Evolutionary conservation across 345 rosid genomes (phyloP).

Genomic region (Capsella bursapastoris): DNA sequence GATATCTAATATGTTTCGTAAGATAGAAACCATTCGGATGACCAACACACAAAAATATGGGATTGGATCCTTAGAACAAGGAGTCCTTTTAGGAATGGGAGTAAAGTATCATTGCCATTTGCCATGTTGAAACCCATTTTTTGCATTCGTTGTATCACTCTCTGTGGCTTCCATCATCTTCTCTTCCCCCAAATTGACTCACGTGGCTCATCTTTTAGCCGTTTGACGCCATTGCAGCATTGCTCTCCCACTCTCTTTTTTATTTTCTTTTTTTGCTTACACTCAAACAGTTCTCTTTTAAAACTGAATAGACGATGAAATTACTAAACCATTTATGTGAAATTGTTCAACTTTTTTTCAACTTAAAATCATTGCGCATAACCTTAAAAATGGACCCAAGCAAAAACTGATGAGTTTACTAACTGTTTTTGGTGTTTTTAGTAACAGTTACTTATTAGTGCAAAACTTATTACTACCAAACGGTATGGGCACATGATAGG

Average conservation of each 20-base stretch:
- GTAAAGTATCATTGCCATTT: background rate
- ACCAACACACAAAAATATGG: background rate
- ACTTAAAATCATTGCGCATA: background rate
- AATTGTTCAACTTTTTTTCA: background rate
- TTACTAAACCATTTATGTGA: background rate
- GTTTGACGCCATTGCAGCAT: constrained; percentile 33
- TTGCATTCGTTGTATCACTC: background rate
- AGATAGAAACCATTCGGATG: background rate
- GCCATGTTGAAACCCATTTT: background rate
- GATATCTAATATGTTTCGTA: background rate
- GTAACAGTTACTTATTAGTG: background rate
- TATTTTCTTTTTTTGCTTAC: background rate
- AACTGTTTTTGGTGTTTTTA: background rate
- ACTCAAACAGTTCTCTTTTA: constrained; percentile 3
- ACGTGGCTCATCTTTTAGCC: constrained; percentile 24
- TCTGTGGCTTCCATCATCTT: constrained; percentile 20
- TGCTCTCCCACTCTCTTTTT: background rate
- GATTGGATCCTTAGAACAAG: background rate
- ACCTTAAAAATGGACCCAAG: background rate
- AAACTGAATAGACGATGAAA: background rate
- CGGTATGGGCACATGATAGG: constrained; percentile 36
- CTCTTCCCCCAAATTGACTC: constrained; percentile 4
- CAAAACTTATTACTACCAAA: constrained; percentile 5
- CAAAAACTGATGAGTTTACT: background rate
- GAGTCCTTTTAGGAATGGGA: background rate